Evolutionary conservation across 495 filamentous ascomycete species (phyloP), one percentile per base, ranked within the genome.

Genomic region (Neurospora sp.): DNA sequence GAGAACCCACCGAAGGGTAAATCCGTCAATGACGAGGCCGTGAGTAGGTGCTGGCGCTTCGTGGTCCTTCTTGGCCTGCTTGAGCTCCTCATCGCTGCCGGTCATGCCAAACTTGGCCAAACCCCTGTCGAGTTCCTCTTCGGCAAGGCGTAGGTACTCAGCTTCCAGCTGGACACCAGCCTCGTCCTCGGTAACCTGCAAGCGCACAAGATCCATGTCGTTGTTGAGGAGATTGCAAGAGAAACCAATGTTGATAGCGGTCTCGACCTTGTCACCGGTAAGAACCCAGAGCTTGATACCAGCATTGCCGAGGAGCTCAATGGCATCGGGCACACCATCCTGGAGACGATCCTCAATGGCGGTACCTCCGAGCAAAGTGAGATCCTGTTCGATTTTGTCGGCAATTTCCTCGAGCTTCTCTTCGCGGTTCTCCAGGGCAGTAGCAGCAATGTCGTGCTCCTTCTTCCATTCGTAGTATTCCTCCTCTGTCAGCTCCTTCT

Each of bases 271-370:
- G 85, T 99, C 96, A 71, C 96, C 96, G 40, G 96, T 99, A 65
- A 99, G 84, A 72, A 99, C 96, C 96, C 96, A 99, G n/a, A 99
- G 88, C 79, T 99, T 99, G 82, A 99, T 98, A 73, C 96, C 96
- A 69, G 96, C 96, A 72, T 94, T 90, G 45, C 91, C 95, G 71
- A 99, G 89, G 69, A 99, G 83, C 71, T 92, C 92, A 75, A 99
- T 99, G 3, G 96, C 95, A 77, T 98, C 96, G 10, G 96, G 96
- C 16, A 99, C 96, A 74, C 96, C 96, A 76, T 98, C 96, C 81
- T 99, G 96, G 59, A 99, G 85, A 80, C 94, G 89, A 85, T 99
- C 96, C 80, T 99, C 96, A 77, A 99, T 99, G 42, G 96, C 96
- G 61, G 96, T 99, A 27, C 96, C 96, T 65, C 96, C 96, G 41